Evolutionary conservation across 352 stramenopile genomes (phyloP), one percentile per base, ranked within the genome.

Genomic region (Globisporangium yorkense): DNA sequence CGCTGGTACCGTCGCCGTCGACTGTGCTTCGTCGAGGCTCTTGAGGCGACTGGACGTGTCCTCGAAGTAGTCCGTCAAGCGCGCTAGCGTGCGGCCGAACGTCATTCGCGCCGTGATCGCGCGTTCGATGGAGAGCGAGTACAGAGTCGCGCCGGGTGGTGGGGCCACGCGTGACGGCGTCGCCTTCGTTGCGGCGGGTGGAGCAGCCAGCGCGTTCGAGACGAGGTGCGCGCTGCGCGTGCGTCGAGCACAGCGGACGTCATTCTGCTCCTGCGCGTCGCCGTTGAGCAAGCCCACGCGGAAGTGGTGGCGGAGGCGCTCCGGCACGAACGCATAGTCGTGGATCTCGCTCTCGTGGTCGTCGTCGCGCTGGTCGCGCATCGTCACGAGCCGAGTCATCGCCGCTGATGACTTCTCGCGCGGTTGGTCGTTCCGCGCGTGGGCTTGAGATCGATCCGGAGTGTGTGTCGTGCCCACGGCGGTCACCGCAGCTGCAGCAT

Each of bases 221-320:
- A 88, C 69, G 8, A 90, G 56, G 56, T 67, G 39, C 3, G 83
- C 83, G 29, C 80, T 92, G 59, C 80, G 74, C 5, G 66, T 67
- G 18, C 70, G 66, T 8, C 83, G 75, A 33, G 79, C 79, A 3
- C 41, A 37, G 3, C 64, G 74, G 29, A 86, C 66, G 18, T 51
- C 57, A 0, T 69, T 39, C 2, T 67, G 53, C 9, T 56, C 47
- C 15, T 68, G 35, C 5, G 46, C 57, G n/a, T 68, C 49, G 35
- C 66, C 56, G 15, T 65, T 55, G 16, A 61, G 35, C 18, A 51
- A 24, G 3, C 60, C 29, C 0, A 56, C 48, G 10, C 72, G 71
- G 46, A 92, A 89, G 58, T 89, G 66, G 50, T 82, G 79, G 12
- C 73, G 76, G 9, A 86, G 64, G 15, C 66, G 51, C 18, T 48